A percentile compares a stretch with the other conserved stretches of the same genome.
Evolutionary conservation across 176 grass and related monocot genomes (phyloP).

Genomic region (Avena atlantica): DNA sequence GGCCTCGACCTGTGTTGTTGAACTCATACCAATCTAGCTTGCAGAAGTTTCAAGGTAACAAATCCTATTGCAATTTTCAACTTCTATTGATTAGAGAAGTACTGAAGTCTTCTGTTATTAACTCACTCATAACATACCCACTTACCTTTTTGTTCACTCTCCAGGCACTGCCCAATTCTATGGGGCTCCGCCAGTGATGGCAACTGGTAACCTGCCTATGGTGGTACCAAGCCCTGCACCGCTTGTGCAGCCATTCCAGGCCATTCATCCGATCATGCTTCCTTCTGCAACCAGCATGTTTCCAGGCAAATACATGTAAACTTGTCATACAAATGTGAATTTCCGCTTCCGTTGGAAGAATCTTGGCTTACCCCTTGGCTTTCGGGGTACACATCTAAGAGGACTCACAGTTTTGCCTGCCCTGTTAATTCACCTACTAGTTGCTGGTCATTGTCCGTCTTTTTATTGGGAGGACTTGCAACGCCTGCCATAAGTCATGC

Average conservation of each 20-base stretch:
- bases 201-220: constrained; percentile 61
- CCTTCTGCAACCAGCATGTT: constrained; percentile 55
- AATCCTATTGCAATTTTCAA: constrained; percentile 20
- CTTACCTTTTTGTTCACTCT: constrained; percentile 35
- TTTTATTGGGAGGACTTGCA: constrained; percentile 72
- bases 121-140: neutral
- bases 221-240: constrained; percentile 53
- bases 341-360: constrained; percentile 49
- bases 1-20: constrained; percentile 52
- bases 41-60: constrained; percentile 80
- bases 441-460: constrained; percentile 70
- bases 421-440: constrained; percentile 50
- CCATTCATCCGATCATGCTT: constrained; percentile 57
- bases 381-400: constrained; percentile 49
- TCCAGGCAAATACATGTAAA: constrained; percentile 64
- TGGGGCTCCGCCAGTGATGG: constrained; percentile 49
- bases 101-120: neutral
- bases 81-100: neutral
- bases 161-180: constrained; percentile 48
- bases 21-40: constrained; percentile 63
- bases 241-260: constrained; percentile 57
- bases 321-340: constrained; percentile 38
- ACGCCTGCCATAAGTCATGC: constrained; percentile 41
- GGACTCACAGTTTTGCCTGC: constrained; percentile 58
- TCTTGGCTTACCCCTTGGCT: constrained; percentile 44